Conservation (phyloP, 495 filamentous ascomycete species). For the Neurospora terricola region DNA sequence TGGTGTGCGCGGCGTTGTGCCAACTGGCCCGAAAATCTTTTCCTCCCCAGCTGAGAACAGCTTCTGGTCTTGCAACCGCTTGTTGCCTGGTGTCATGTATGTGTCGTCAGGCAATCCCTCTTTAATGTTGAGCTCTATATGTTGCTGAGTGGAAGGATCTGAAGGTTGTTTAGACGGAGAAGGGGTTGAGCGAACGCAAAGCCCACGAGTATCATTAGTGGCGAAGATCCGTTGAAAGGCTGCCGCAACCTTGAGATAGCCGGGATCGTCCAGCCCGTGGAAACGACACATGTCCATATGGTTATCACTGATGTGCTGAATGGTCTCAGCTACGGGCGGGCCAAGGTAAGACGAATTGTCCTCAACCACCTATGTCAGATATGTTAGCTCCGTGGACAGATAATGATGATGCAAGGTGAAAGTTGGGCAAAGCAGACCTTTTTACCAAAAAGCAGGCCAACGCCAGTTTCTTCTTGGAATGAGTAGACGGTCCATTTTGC, state of each 20-base stretch:
- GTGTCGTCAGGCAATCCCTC: background rate
- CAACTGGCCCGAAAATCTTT: background rate
- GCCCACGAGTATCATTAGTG: background rate
- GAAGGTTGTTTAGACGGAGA: background rate
- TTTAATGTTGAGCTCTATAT: background rate
- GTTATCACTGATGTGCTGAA: background rate
- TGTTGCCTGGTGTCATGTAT: background rate
- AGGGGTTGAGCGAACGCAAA: background rate
- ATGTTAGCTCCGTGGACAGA: background rate
- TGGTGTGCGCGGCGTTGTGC: background rate
- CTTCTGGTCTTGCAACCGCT: background rate
- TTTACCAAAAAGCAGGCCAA: background rate
- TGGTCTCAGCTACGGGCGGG: background rate
- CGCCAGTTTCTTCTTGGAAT: background rate
- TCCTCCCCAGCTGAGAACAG: background rate
- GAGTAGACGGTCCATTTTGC: background rate
- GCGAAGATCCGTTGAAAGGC: background rate
- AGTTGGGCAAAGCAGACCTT: background rate
- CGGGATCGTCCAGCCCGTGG: background rate
- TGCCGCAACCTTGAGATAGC: background rate
- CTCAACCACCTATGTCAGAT: background rate
- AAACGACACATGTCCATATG: constrained; percentile 7
- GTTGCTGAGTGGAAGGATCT: background rate
- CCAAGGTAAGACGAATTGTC: background rate
- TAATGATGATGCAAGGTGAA: background rate